A percentile compares a stretch with the other conserved stretches of the same genome.
Conservation (phyloP, 164 flowering plant species). For the Nymphaea colorata region DNA sequence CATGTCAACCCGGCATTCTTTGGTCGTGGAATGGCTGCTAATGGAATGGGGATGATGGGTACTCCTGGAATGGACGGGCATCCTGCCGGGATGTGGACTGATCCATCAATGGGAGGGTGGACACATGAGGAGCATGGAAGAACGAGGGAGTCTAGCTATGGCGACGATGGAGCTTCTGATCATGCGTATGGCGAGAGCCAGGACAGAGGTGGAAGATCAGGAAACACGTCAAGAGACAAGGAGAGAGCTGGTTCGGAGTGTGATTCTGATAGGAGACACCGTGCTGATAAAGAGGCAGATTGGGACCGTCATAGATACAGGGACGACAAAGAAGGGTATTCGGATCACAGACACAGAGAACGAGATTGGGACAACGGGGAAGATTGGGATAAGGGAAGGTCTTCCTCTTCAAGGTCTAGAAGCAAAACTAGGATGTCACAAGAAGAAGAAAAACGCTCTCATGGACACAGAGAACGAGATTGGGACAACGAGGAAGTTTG, state of each 20-base stretch:
- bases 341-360: slow-evolving; percentile 22
- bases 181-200: slow-evolving; percentile 52
- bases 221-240: slow-evolving; percentile 41
- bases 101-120: slow-evolving; percentile 54
- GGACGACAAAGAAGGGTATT: slow-evolving; percentile 61
- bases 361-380: slow-evolving; percentile 8
- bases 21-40: slow-evolving; percentile 49
- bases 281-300: slow-evolving; percentile 50
- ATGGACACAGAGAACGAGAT: slow-evolving; percentile 9
- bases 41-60: slow-evolving; percentile 70
- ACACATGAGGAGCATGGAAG: slow-evolving; percentile 43
- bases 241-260: slow-evolving; percentile 51
- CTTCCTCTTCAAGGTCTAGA: slow-evolving; percentile 64
- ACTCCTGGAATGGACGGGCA: slow-evolving; percentile 50
- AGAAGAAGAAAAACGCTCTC: neutral
- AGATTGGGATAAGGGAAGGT: slow-evolving; percentile 53
- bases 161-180: slow-evolving; percentile 63
- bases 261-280: slow-evolving; percentile 48
- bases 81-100: slow-evolving; percentile 57
- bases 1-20: slow-evolving; percentile 79
- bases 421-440: slow-evolving; percentile 42
- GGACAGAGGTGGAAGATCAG: slow-evolving; percentile 42
- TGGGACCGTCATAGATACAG: slow-evolving; percentile 52
- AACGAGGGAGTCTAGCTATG: slow-evolving; percentile 58
- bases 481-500: slow-evolving; percentile 16